phyloP scores from a whole-genome alignment of 768 basidiomycete genomes.

The Boletellus sp. region DNA sequence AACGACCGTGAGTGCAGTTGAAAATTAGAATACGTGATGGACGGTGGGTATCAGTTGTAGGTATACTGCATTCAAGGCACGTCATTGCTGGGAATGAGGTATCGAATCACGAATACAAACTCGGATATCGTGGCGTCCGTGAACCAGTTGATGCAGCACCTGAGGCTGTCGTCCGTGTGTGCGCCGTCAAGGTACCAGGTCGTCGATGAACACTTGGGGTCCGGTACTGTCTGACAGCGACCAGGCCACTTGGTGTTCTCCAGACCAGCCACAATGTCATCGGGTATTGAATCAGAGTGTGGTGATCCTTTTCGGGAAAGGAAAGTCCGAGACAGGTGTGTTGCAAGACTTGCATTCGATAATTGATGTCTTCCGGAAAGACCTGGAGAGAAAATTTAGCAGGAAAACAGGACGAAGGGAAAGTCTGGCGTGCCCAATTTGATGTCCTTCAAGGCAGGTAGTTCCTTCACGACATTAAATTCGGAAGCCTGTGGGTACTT shows the following conservation, averaged over 20 bases:
- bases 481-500: slow-evolving; percentile 50
- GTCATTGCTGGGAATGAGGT: slow-evolving; percentile 4
- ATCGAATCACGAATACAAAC: slow-evolving; percentile 12
- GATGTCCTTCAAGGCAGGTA: slow-evolving; percentile 47
- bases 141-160: slow-evolving; percentile 88
- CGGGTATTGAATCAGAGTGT: slow-evolving; percentile 38
- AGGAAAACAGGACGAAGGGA: not conserved
- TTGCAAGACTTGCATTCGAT: slow-evolving; percentile 84
- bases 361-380: slow-evolving; percentile 83
- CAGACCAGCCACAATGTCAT: slow-evolving; percentile 58
- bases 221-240: slow-evolving; percentile 80
- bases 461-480: slow-evolving; percentile 58
- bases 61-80: not conserved
- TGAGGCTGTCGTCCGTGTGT: slow-evolving; percentile 88
- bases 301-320: slow-evolving; percentile 34
- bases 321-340: slow-evolving; percentile 68
- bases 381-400: slow-evolving; percentile 43
- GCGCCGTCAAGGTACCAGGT: slow-evolving; percentile 96
- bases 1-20: slow-evolving; percentile 92
- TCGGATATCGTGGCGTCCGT: slow-evolving; percentile 49
- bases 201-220: slow-evolving; percentile 47
- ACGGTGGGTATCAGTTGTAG: slow-evolving; percentile 19
- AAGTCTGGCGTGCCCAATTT: slow-evolving; percentile 52
- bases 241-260: slow-evolving; percentile 84
- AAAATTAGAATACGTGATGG: slow-evolving; percentile 71